A percentile compares a stretch with the other conserved stretches of the same genome.
phyloP scores from a whole-genome alignment of 2,329 filamentous ascomycete species.

The Colletotrichum truncatum region DNA sequence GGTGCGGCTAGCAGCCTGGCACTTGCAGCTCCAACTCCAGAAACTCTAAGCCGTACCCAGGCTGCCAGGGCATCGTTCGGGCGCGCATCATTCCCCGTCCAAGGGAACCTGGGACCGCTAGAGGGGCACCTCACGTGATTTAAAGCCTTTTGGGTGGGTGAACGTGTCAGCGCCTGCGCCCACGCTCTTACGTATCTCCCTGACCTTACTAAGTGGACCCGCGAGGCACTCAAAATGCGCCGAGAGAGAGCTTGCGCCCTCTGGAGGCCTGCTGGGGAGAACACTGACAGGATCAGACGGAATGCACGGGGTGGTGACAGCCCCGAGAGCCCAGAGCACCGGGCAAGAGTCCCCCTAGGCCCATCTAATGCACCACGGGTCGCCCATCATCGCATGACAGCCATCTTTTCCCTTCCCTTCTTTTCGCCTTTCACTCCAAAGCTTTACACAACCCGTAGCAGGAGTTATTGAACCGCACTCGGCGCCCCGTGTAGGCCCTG shows the following conservation, averaged over 20 bases:
- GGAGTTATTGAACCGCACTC: not conserved
- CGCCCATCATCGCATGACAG: not conserved
- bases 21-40: too few relatives aligned
- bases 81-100: not conserved
- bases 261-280: too few relatives aligned
- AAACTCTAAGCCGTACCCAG: too few relatives aligned
- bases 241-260: not conserved
- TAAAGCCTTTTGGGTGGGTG: not conserved
- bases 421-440: not conserved
- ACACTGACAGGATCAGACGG: conserved; percentile 3
- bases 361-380: too few relatives aligned
- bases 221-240: not conserved
- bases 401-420: not conserved
- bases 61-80: too few relatives aligned
- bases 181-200: conserved; percentile 1
- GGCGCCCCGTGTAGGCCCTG: not conserved
- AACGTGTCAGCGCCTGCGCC: not conserved
- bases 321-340: conserved; percentile 4
- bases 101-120: not conserved
- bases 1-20: too few relatives aligned
- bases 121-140: not conserved
- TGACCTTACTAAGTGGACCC: conserved; percentile 1
- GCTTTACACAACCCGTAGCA: not conserved
- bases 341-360: not conserved
- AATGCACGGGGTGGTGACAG: conserved; percentile 7